Evolutionary conservation across 108 stramenopile genomes (phyloP).

Genomic region (Skeletonema grethae): DNA sequence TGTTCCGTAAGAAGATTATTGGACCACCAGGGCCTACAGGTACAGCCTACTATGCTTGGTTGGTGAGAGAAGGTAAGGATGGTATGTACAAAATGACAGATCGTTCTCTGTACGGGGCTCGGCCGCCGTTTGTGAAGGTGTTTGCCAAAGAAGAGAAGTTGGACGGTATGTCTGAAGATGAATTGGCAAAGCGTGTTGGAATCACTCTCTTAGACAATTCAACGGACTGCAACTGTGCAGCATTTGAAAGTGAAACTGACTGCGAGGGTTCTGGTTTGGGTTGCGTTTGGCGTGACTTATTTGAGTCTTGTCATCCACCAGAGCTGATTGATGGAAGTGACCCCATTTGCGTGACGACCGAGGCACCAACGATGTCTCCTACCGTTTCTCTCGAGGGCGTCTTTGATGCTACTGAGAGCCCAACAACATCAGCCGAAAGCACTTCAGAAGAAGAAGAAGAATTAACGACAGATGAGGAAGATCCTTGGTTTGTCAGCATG

Average conservation of each 20-base stretch:
- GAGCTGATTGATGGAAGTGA: conserved; percentile 60
- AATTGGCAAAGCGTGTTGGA: conserved; percentile 38
- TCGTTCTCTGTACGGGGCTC: conserved; percentile 60
- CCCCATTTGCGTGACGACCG: conserved; percentile 57
- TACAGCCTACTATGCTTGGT: conserved; percentile 48
- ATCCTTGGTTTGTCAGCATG: conserved; percentile 52
- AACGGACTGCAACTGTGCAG: conserved; percentile 63
- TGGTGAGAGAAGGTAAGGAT: conserved; percentile 53
- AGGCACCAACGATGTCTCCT: conserved; percentile 57
- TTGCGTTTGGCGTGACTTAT: conserved; percentile 26
- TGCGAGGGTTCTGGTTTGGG: conserved; percentile 52
- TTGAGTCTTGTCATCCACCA: conserved; percentile 52
- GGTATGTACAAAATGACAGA: conserved; percentile 65
- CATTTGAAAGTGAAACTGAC: conserved; percentile 51
- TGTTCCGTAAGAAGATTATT: conserved; percentile 60
- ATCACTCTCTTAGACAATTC: conserved; percentile 40
- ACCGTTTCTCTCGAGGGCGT: conserved; percentile 35
- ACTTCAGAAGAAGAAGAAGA: neutral
- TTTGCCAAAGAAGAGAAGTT: conserved; percentile 62
- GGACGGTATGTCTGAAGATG: conserved; percentile 61
- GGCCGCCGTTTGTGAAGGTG: conserved; percentile 58
- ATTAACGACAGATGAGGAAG: neutral
- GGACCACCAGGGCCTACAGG: conserved; percentile 59
- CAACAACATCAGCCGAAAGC: conserved; percentile 25
- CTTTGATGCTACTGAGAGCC: conserved; percentile 48